phyloP scores from a whole-genome alignment of 495 filamentous ascomycete genomes.

The Annulohypoxylon bovei region DNA sequence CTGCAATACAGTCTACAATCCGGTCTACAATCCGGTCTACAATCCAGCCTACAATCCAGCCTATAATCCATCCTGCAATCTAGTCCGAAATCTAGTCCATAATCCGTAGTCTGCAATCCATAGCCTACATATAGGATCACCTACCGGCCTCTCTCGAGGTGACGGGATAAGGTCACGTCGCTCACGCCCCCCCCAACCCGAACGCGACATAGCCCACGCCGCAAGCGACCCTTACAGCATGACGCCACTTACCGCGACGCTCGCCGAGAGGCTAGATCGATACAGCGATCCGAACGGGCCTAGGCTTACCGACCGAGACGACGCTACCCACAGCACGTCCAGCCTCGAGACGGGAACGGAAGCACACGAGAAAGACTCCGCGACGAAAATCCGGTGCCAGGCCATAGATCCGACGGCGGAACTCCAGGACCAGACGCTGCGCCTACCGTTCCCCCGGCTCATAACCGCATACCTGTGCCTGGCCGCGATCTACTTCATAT shows the following conservation, averaged over 20 bases:
- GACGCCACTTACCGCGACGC: background rate
- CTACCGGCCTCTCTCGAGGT: background rate
- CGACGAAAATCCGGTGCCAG: background rate
- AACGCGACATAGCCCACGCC: background rate
- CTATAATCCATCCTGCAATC: too few species aligned
- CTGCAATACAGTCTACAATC: too few species aligned
- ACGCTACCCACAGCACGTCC: background rate
- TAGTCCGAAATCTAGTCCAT: too few species aligned
- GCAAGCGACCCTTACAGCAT: background rate
- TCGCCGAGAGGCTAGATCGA: background rate
- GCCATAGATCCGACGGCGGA: background rate
- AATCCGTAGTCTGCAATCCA: too few species aligned
- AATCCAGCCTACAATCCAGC: too few species aligned
- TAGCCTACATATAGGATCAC: background rate
- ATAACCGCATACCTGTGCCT: background rate
- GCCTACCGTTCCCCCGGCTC: background rate
- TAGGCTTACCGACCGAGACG: background rate
- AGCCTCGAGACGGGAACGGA: background rate
- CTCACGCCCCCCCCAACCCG: background rate
- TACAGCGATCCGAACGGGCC: background rate
- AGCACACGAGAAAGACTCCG: background rate
- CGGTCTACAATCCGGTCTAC: too few species aligned
- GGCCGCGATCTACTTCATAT: constrained; percentile 1
- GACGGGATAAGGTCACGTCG: background rate
- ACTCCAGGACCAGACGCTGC: constrained; percentile 5